Conservation (phyloP, 768 basidiomycete genomes). For the Collybia sordida region DNA sequence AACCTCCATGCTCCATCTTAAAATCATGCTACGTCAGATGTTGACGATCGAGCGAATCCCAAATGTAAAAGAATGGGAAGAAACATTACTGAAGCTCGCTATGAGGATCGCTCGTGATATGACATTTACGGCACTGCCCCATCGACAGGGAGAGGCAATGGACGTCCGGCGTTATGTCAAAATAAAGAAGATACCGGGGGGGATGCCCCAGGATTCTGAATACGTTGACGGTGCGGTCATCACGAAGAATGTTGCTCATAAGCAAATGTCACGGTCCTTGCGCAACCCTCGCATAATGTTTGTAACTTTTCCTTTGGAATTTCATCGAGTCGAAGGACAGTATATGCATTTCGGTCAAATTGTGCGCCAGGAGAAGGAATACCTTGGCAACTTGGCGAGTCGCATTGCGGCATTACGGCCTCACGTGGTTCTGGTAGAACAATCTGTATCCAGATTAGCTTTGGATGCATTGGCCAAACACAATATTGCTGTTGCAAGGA, state of each 20-base stretch:
- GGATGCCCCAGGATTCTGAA: constrained; percentile 88
- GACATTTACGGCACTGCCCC: constrained; percentile 67
- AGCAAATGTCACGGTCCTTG: constrained; percentile 83
- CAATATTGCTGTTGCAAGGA: constrained; percentile 87
- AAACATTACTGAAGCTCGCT: constrained; percentile 75
- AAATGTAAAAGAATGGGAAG: constrained; percentile 86
- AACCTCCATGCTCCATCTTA: constrained; percentile 86
- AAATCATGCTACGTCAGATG: constrained; percentile 90
- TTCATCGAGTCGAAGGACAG: constrained; percentile 88
- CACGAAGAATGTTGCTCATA: constrained; percentile 97
- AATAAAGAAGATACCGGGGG: constrained; percentile 98
- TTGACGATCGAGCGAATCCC: constrained; percentile 81
- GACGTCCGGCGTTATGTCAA: constrained; percentile 95
- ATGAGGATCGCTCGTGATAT: constrained; percentile 85
- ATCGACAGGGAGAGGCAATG: constrained; percentile 89
- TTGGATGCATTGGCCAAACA: constrained; percentile 82
- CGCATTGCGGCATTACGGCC: constrained; percentile 91
- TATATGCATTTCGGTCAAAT: constrained; percentile 93
- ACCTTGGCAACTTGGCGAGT: constrained; percentile 81
- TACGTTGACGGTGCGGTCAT: constrained; percentile 97
- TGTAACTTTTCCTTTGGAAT: constrained; percentile 93
- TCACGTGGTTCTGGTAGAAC: constrained; percentile 89
- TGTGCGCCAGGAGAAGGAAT: constrained; percentile 89
- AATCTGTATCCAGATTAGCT: constrained; percentile 87
- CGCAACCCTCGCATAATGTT: constrained; percentile 94